phyloP scores from a whole-genome alignment of 768 basidiomycete genomes.

The Hericium rajendrae region DNA sequence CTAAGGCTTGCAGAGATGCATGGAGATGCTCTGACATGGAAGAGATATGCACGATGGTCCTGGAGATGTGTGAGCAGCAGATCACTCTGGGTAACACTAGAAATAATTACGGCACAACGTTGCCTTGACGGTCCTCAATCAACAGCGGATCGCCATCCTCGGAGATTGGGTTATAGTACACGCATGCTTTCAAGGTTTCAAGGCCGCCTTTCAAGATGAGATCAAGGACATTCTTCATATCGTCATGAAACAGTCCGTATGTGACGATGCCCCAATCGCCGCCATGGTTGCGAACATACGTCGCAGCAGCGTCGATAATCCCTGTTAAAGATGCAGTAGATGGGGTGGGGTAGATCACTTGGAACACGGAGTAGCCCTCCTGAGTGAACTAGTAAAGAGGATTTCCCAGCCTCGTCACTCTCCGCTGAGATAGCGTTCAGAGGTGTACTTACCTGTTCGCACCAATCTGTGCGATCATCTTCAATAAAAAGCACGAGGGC shows the following conservation, averaged over 20 bases:
- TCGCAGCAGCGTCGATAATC: constrained; percentile 9
- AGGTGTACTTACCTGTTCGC: constrained; percentile 23
- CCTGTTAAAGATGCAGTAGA: constrained; percentile 11
- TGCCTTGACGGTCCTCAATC: constrained; percentile 16
- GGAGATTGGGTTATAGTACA: constrained; percentile 27
- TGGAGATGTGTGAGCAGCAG: constrained; percentile 6
- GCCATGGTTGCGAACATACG: constrained; percentile 5
- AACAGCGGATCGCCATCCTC: constrained; percentile 20
- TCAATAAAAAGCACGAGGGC: constrained; percentile 23
- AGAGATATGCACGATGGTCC: constrained; percentile 27
- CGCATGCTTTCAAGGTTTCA: constrained; percentile 18
- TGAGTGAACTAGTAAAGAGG: constrained; percentile 22
- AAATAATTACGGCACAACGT: constrained; percentile 17
- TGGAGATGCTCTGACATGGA: constrained; percentile 27
- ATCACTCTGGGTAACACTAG: neutral
- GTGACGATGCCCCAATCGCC: constrained; percentile 22
- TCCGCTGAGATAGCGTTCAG: neutral
- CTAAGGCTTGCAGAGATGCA: constrained; percentile 21
- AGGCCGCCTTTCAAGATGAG: constrained; percentile 1
- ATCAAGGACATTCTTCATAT: constrained; percentile 10
- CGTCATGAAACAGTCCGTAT: constrained; percentile 21
- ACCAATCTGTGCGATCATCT: constrained; percentile 25
- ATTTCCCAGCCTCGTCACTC: neutral
- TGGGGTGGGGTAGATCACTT: constrained; percentile 19
- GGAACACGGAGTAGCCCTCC: constrained; percentile 30